Base-by-base conservation (phyloP, 148 eudicot genomes). In the Rhododendron ferrugineum region DNA sequence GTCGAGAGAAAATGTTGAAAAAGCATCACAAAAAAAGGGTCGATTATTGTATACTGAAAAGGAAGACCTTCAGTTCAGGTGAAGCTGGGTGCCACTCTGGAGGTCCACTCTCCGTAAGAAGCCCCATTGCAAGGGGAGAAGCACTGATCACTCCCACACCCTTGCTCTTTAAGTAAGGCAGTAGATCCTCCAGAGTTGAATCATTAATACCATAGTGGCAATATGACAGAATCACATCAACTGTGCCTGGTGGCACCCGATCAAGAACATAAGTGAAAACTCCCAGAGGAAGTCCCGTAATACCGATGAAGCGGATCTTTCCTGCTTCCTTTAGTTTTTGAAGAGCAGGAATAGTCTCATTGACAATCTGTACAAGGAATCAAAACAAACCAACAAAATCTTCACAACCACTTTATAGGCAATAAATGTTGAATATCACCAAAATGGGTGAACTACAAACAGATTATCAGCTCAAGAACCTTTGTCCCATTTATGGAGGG, bases 31-130 rank as follows among this genome's bases (percentile, higher is more conserved):
- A 22, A 85, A 15, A 23, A 40, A 22, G 44, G 3, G 18, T 58
- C 0, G 80, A n/a, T n/a, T n/a, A 82, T 34, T 8, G 30, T 66
- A 75, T 16, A 13, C 36, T 13, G 74, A 82, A 50, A 79, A 56
- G 56, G 82, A 80, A 54, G 46, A 95, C 99, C 98, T 95, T 93
- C 49, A 97, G 89, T 85, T 93, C 98, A 54, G 90, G 84, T 66
- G 99, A 91, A 87, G 99, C 99, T 85, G 99, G 99, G 88, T 97
- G 99, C 99, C 99, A 95, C 72, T 93, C 96, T 15, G 99, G 99
- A 84, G 98, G 96, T 54, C 98, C 99, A 86, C 78, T 89, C 86
- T 94, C 99, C 6, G 99, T 97, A 85, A 92, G 98, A 90, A 97
- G 99, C 56, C 99, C 99, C 99, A 97, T 97, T 74, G 99, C 86